Conservation (phyloP, 257 asterid genomes). For the Ehretia macrophylla region DNA sequence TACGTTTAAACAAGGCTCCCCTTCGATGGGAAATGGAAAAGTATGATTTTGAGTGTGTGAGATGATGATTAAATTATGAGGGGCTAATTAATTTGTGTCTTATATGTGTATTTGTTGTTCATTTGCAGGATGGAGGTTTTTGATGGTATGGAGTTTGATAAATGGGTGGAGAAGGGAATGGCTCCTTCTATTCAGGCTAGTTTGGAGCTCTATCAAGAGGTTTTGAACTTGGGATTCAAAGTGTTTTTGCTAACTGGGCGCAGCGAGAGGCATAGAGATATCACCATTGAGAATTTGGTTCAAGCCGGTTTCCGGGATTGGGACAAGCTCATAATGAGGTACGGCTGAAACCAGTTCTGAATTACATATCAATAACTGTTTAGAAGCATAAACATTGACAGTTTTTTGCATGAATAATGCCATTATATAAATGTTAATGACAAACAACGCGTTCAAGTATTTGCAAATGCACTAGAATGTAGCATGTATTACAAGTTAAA, state of each 20-base stretch:
- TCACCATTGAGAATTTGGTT: slow-evolving; percentile 59
- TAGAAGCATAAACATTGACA: not conserved
- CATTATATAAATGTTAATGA: no score
- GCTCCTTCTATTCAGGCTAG: slow-evolving; percentile 57
- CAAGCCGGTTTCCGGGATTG: slow-evolving; percentile 65
- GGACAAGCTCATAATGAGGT: slow-evolving; percentile 82
- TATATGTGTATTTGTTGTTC: slow-evolving; percentile 1
- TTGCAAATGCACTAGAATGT: no score
- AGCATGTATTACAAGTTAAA: no score
- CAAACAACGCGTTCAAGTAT: no score
- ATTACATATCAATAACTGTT: not conserved
- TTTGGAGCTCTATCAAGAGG: slow-evolving; percentile 65
- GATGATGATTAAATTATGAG: not conserved
- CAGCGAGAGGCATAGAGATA: slow-evolving; percentile 48
- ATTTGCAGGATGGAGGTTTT: slow-evolving; percentile 65
- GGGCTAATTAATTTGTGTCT: slow-evolving; percentile 1
- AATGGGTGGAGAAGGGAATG: slow-evolving; percentile 76
- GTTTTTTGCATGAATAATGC: no score
- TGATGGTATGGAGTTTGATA: slow-evolving; percentile 49
- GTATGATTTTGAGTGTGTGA: not conserved
- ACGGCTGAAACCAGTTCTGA: not conserved
- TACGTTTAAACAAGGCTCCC: no score
- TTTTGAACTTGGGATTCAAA: slow-evolving; percentile 55
- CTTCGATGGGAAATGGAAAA: no score
- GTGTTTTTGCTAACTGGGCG: slow-evolving; percentile 68